These are phyloP conservation scores for Kodamaea sp. DNA, from an alignment of 1,139 yeast genomes.

Conservation along the genomic window DNA sequence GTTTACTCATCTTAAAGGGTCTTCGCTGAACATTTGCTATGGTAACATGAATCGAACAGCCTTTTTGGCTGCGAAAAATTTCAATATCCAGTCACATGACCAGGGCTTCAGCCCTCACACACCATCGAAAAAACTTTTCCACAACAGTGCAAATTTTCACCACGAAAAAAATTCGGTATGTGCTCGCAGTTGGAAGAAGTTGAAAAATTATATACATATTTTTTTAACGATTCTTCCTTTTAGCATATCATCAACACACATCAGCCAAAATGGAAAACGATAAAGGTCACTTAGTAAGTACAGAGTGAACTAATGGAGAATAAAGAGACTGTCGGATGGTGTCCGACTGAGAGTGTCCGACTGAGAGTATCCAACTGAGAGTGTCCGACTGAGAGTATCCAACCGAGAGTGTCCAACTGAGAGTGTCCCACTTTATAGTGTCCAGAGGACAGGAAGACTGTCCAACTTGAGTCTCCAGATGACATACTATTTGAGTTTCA, in stretches of 20 bases:
- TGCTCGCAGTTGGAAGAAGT: constrained; percentile 7
- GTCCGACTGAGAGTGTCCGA: too few relatives aligned
- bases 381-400: not conserved
- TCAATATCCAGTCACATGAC: constrained; percentile 3
- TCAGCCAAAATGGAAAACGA: constrained; percentile 95
- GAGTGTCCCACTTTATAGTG: too few relatives aligned
- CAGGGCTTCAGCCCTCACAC: constrained; percentile 19
- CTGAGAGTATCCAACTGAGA: too few relatives aligned
- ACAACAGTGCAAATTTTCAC: constrained; percentile 6
- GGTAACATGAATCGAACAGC: too few relatives aligned
- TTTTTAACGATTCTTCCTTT: constrained; percentile 1
- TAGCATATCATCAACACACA: constrained; percentile 12
- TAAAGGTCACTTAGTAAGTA: constrained; percentile 98
- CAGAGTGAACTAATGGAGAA: constrained; percentile 1
- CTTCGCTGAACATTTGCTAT: too few relatives aligned
- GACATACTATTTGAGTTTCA: too few relatives aligned
- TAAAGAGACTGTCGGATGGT: too few relatives aligned
- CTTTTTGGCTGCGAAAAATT: too few relatives aligned
- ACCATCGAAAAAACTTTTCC: constrained; percentile 7
- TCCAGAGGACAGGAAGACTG: too few relatives aligned
- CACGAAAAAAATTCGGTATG: constrained; percentile 4
- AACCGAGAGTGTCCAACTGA: too few relatives aligned
- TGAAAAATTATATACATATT: constrained; percentile 10
- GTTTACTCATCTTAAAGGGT: too few relatives aligned
- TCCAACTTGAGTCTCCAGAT: too few relatives aligned